Conservation (phyloP, 1,284 basidiomycete species). For the Puccinia hordei region DNA sequence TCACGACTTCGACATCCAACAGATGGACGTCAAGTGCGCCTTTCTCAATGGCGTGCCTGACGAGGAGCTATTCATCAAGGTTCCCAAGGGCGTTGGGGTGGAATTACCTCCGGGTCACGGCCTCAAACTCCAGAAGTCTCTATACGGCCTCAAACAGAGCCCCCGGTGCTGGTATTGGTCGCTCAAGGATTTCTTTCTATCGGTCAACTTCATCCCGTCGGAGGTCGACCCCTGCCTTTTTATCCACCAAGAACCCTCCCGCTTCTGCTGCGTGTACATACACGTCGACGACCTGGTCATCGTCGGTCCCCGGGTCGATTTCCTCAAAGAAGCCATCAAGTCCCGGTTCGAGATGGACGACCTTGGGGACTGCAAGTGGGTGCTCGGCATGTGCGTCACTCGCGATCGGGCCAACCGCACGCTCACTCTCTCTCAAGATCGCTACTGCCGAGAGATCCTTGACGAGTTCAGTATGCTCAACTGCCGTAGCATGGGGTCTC, state of each 20-base stretch:
- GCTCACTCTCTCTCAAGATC: conserved; percentile 3
- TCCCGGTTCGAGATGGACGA: background rate
- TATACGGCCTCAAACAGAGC: conserved; percentile 21
- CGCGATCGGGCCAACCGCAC: background rate
- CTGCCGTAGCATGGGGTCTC: background rate
- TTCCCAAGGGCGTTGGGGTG: background rate
- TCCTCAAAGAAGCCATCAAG: background rate
- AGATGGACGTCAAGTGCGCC: conserved; percentile 16
- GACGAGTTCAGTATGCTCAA: conserved; percentile 11
- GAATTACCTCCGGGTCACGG: background rate
- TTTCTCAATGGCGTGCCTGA: conserved; percentile 12
- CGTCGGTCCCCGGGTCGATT: background rate
- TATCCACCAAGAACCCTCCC: background rate
- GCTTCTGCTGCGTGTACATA: background rate
- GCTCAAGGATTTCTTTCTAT: conserved; percentile 6
- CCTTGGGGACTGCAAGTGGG: background rate
- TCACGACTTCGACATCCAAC: conserved; percentile 18
- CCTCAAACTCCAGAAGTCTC: background rate
- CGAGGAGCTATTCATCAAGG: conserved; percentile 8
- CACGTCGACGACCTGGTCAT: conserved; percentile 25
- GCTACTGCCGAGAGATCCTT: background rate
- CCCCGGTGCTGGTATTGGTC: conserved; percentile 14
- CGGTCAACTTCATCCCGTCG: background rate
- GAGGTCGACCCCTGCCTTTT: conserved; percentile 1
- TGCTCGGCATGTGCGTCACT: background rate